Percentiles rank a stretch among this genome's conserved stretches.
phyloP scores from a whole-genome alignment of 495 filamentous ascomycete genomes.

The Podospora pseudoanserina region DNA sequence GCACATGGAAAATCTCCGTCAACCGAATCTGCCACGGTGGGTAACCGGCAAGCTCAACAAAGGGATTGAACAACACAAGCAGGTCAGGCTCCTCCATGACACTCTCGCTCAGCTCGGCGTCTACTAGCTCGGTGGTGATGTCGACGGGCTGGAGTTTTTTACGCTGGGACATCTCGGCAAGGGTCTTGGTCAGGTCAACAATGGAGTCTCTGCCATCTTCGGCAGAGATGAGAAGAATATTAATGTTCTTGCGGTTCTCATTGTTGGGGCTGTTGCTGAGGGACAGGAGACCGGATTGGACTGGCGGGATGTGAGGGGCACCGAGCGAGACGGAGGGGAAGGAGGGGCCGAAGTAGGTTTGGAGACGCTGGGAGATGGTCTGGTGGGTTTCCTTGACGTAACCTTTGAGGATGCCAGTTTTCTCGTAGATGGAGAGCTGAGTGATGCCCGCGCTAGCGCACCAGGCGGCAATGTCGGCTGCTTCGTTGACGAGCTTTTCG shows the following conservation, averaged over 20 bases:
- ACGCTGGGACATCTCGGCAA: slow-evolving; percentile 90
- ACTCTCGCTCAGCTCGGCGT: slow-evolving; percentile 71
- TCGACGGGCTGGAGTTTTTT: slow-evolving; percentile 74
- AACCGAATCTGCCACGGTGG: slow-evolving; percentile 94
- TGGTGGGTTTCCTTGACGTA: slow-evolving; percentile 75
- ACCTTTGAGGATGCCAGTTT: slow-evolving; percentile 79
- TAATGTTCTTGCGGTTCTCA: slow-evolving; percentile 47
- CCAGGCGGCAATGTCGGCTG: slow-evolving; percentile 87
- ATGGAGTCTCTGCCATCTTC: slow-evolving; percentile 89
- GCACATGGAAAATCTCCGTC: slow-evolving; percentile 84
- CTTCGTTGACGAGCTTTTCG: slow-evolving; percentile 82
- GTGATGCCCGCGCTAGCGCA: slow-evolving; percentile 82
- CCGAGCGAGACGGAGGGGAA: slow-evolving; percentile 64
- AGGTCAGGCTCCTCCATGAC: slow-evolving; percentile 84
- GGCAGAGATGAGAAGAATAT: slow-evolving; percentile 80
- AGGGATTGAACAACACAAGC: slow-evolving; percentile 77
- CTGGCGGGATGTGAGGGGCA: slow-evolving; percentile 67
- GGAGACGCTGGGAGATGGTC: slow-evolving; percentile 67
- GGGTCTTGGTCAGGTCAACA: slow-evolving; percentile 90
- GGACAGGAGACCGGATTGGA: slow-evolving; percentile 37
- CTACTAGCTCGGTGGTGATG: slow-evolving; percentile 81
- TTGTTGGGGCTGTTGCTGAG: slow-evolving; percentile 8
- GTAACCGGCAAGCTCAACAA: slow-evolving; percentile 80
- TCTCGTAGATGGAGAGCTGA: slow-evolving; percentile 84
- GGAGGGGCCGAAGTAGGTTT: slow-evolving; percentile 74